Percentiles rank a stretch among this genome's conserved stretches.
phyloP scores from a whole-genome alignment of 768 basidiomycete genomes.

The Boletus subparvulus region DNA sequence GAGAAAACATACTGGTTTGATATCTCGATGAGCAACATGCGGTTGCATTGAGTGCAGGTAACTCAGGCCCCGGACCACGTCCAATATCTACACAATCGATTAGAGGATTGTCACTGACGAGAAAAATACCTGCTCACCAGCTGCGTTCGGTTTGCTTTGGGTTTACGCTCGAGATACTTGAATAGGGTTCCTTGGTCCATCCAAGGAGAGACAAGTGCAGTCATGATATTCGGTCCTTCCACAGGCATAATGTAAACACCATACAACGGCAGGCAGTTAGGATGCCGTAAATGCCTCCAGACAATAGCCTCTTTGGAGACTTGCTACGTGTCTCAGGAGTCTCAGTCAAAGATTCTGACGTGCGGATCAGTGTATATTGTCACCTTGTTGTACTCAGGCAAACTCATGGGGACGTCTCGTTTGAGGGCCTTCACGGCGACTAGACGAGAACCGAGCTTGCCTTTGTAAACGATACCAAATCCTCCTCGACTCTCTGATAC shows the following conservation, averaged over 20 bases:
- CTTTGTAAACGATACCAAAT: slow-evolving; percentile 23
- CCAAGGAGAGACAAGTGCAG: slow-evolving; percentile 41
- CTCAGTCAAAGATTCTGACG: background rate
- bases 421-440: slow-evolving; percentile 30
- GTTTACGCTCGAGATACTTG: slow-evolving; percentile 29
- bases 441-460: slow-evolving; percentile 15
- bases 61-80: slow-evolving; percentile 42
- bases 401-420: background rate
- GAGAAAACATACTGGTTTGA: slow-evolving; percentile 29
- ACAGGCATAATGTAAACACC: slow-evolving; percentile 26
- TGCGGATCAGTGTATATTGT: background rate
- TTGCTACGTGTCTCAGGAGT: slow-evolving; percentile 7
- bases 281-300: slow-evolving; percentile 36
- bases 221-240: slow-evolving; percentile 14
- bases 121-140: slow-evolving; percentile 30
- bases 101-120: background rate
- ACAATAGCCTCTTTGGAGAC: slow-evolving; percentile 33
- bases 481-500: slow-evolving; percentile 12
- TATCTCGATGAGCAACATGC: slow-evolving; percentile 35
- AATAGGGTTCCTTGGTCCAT: slow-evolving; percentile 36
- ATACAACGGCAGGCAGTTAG: slow-evolving; percentile 37
- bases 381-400: slow-evolving; percentile 20
- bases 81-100: slow-evolving; percentile 35
- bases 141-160: slow-evolving; percentile 23
- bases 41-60: slow-evolving; percentile 44